Conservation (phyloP, 345 rosid species). For the Raphanus sativus region DNA sequence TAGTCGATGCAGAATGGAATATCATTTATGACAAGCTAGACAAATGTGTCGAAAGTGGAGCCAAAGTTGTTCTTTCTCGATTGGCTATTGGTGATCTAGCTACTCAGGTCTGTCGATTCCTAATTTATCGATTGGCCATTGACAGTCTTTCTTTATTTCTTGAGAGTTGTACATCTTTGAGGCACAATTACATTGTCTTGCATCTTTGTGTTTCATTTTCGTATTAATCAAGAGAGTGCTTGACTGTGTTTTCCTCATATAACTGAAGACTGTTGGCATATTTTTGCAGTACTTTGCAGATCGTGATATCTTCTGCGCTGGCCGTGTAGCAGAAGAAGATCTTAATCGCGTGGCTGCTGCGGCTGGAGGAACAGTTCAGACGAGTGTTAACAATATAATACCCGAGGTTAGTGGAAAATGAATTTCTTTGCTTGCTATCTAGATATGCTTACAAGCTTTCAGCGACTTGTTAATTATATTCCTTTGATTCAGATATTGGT, state of each 20-base stretch:
- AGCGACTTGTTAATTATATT: constrained; percentile 6
- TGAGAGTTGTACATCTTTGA: not conserved
- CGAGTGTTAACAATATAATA: constrained; percentile 89
- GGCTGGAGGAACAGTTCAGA: constrained; percentile 92
- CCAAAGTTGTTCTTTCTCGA: constrained; percentile 94
- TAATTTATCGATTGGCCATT: not conserved
- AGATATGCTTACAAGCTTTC: constrained; percentile 7
- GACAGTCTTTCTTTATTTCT: not conserved
- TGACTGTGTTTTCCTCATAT: not conserved
- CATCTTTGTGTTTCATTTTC: constrained; percentile 14
- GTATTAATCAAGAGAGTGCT: not conserved
- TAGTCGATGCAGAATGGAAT: too few species aligned
- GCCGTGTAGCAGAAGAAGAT: constrained; percentile 98
- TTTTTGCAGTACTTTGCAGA: constrained; percentile 86
- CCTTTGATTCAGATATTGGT: not conserved
- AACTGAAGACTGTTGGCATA: constrained; percentile 17
- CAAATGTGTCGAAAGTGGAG: constrained; percentile 91
- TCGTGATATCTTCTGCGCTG: constrained; percentile 98
- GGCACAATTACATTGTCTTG: constrained; percentile 18
- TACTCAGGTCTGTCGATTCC: constrained; percentile 65
- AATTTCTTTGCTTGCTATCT: constrained; percentile 13
- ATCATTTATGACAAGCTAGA: too few species aligned
- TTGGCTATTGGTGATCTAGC: constrained; percentile 98
- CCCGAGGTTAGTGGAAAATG: constrained; percentile 57
- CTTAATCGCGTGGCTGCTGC: constrained; percentile 95